These are phyloP conservation scores for Piloderma croceum DNA, from an alignment of 768 basidiomycete genomes.

Conservation along the genomic window DNA sequence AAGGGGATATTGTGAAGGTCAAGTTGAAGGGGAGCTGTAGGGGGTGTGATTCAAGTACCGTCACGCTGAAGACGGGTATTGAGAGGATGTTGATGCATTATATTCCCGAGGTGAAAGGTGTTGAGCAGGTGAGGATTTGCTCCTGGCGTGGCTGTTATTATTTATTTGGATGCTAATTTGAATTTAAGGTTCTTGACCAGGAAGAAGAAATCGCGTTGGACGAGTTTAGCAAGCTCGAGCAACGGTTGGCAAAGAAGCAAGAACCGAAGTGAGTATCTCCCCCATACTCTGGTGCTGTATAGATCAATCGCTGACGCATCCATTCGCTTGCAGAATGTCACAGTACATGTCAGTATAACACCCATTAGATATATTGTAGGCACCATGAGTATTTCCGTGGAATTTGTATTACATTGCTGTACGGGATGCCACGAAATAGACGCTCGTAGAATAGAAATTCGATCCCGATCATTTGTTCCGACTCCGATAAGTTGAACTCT, in stretches of 20 bases:
- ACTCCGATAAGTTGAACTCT: too few species aligned
- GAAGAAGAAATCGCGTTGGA: slow-evolving; percentile 84
- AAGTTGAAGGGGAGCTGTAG: slow-evolving; percentile 97
- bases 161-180: slow-evolving; percentile 4
- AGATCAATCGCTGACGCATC: slow-evolving; percentile 6
- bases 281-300: background rate
- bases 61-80: slow-evolving; percentile 94
- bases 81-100: slow-evolving; percentile 99
- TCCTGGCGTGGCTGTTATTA: background rate
- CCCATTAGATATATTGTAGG: too few species aligned
- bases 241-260: slow-evolving; percentile 45
- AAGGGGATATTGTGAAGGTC: slow-evolving; percentile 73
- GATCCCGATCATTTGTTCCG: too few species aligned
- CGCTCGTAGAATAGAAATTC: too few species aligned
- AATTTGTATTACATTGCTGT: too few species aligned
- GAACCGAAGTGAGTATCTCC: slow-evolving; percentile 47
- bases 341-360: slow-evolving; percentile 73
- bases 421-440: too few species aligned
- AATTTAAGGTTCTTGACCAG: slow-evolving; percentile 73
- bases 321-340: slow-evolving; percentile 51
- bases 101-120: slow-evolving; percentile 90
- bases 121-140: slow-evolving; percentile 67
- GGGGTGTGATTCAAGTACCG: slow-evolving; percentile 89
- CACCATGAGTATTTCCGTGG: too few species aligned
- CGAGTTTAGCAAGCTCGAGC: slow-evolving; percentile 87